These are phyloP conservation scores for Puccinia hordei DNA, from an alignment of 1,284 basidiomycete genomes.

Conservation along the genomic window DNA sequence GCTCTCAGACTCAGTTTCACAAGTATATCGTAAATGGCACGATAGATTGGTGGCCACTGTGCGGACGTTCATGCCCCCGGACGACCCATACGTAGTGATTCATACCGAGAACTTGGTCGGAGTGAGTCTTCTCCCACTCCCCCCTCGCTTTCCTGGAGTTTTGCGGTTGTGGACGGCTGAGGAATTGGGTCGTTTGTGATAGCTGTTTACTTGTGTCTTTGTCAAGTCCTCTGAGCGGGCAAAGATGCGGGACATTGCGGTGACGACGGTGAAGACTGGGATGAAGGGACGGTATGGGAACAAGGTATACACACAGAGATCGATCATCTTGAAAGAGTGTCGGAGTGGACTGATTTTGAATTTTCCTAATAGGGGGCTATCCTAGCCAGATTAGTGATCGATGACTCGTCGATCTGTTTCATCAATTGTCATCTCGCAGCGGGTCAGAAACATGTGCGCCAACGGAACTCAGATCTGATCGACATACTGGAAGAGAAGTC, in stretches of 20 bases:
- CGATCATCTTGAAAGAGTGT: too few relatives aligned
- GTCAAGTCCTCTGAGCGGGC: conserved; percentile 69
- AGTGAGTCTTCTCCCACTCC: neutral
- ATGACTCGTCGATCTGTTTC: conserved; percentile 81
- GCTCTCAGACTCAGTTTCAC: conserved; percentile 76
- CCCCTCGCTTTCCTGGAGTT: neutral
- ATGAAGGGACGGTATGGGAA: conserved; percentile 92
- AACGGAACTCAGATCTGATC: conserved; percentile 81
- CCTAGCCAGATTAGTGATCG: conserved; percentile 79
- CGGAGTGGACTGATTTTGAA: too few relatives aligned
- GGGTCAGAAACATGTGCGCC: conserved; percentile 77
- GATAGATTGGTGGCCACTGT: conserved; percentile 77
- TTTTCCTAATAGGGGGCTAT: conserved; percentile 73
- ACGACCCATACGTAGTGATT: conserved; percentile 73
- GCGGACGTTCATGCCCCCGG: conserved; percentile 69
- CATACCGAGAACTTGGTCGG: conserved; percentile 88
- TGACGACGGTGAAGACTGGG: conserved; percentile 82
- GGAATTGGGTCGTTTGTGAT: neutral
- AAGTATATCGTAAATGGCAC: conserved; percentile 82
- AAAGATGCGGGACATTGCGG: conserved; percentile 70
- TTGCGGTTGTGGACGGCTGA: too few relatives aligned
- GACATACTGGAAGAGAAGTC: conserved; percentile 79
- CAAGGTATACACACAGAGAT: conserved; percentile 70
- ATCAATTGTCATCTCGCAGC: conserved; percentile 96
- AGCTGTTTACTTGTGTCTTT: conserved; percentile 81